Percentiles rank a stretch among this genome's conserved stretches.
These are phyloP conservation scores for Eutrema yunnanense DNA, from an alignment of 345 rosid genomes.

Conservation along the genomic window DNA sequence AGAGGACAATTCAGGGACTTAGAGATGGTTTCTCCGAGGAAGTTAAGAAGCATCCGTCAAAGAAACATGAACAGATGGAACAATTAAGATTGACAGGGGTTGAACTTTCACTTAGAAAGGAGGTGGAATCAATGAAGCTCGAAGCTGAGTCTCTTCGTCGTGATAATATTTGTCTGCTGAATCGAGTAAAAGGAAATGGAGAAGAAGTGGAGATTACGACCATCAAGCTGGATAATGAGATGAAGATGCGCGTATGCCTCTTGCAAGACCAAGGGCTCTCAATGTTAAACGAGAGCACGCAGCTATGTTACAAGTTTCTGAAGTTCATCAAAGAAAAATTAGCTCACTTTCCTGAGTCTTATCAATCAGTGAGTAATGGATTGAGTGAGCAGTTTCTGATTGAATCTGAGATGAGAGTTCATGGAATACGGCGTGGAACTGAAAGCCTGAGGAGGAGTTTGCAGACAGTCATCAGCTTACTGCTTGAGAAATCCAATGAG, in stretches of 20 bases:
- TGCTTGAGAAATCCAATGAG: constrained; percentile 59
- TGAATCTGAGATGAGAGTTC: constrained; percentile 67
- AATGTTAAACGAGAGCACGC: constrained; percentile 51
- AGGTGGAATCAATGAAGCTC: constrained; percentile 47
- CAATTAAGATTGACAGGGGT: constrained; percentile 79
- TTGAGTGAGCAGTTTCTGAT: constrained; percentile 64
- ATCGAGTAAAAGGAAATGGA: constrained; percentile 50
- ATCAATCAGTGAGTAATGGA: constrained; percentile 34
- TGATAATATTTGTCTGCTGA: constrained; percentile 64
- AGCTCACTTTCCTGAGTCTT: constrained; percentile 37
- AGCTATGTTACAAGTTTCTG: constrained; percentile 55
- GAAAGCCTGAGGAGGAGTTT: constrained; percentile 72
- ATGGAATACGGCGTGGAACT: constrained; percentile 58
- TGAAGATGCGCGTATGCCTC: constrained; percentile 46
- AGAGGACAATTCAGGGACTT: constrained; percentile 74
- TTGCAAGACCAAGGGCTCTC: constrained; percentile 74
- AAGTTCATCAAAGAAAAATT: constrained; percentile 47
- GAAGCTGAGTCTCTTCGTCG: constrained; percentile 71
- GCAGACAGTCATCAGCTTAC: constrained; percentile 53
- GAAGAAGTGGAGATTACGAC: constrained; percentile 31
- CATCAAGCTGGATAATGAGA: constrained; percentile 68
- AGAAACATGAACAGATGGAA: constrained; percentile 57
- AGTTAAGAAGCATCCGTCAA: constrained; percentile 34
- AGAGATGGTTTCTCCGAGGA: constrained; percentile 45
- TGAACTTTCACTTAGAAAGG: constrained; percentile 72